These are phyloP conservation scores for Neurospora sp. DNA, from an alignment of 495 filamentous ascomycete genomes.

Conservation along the genomic window DNA sequence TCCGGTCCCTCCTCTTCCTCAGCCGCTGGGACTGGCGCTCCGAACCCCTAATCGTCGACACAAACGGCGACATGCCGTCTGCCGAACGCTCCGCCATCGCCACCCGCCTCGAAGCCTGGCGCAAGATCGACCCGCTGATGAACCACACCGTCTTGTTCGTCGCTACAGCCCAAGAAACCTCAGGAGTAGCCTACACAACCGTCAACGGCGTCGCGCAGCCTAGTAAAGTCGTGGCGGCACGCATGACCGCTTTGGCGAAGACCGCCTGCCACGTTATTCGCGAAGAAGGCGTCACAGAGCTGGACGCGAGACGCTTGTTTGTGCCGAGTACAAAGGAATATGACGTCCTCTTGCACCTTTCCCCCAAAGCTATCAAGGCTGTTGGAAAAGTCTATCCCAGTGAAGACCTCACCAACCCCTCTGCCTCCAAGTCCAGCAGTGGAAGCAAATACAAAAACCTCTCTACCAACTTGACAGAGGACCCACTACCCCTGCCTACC, in stretches of 20 bases:
- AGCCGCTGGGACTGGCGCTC: slow-evolving; percentile 85
- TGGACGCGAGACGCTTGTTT: slow-evolving; percentile 58
- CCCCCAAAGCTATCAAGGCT: slow-evolving; percentile 28
- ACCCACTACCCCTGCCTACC: slow-evolving; percentile 32
- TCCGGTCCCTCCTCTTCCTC: slow-evolving; percentile 66
- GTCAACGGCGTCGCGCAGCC: slow-evolving; percentile 39
- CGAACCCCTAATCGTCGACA: slow-evolving; percentile 71
- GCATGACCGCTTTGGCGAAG: slow-evolving; percentile 72
- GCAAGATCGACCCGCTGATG: slow-evolving; percentile 80
- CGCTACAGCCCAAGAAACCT: slow-evolving; percentile 65
- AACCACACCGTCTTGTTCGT: slow-evolving; percentile 74
- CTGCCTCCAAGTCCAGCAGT: background rate
- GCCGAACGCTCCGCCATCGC: slow-evolving; percentile 50
- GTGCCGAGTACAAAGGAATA: slow-evolving; percentile 59
- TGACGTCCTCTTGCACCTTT: slow-evolving; percentile 72
- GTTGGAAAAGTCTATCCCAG: slow-evolving; percentile 9
- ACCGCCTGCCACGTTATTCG: slow-evolving; percentile 54
- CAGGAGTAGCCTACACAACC: slow-evolving; percentile 74
- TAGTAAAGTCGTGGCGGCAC: slow-evolving; percentile 69
- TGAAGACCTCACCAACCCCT: slow-evolving; percentile 8
- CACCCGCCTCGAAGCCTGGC: slow-evolving; percentile 66
- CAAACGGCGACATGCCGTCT: slow-evolving; percentile 44
- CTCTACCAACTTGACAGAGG: slow-evolving; percentile 20
- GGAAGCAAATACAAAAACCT: slow-evolving; percentile 62
- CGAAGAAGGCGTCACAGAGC: slow-evolving; percentile 38